Conservation (phyloP, 495 filamentous ascomycete genomes). For the Cercophora scortea region DNA sequence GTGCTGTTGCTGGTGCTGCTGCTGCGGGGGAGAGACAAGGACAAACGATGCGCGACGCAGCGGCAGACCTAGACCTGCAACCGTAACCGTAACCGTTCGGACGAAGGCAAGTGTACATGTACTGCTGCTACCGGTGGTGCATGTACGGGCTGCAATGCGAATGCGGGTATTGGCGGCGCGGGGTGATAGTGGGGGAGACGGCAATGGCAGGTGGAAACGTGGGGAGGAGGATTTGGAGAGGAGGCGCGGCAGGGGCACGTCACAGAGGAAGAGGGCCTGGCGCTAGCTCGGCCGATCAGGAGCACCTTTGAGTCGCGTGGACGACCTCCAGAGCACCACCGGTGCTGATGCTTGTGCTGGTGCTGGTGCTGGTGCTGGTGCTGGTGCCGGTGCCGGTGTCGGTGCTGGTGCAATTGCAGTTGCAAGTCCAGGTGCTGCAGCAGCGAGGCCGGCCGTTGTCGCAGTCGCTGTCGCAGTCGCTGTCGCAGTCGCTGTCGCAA, state of each 20-base stretch:
- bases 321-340: background rate
- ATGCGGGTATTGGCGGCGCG: background rate
- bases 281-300: slow-evolving; percentile 16
- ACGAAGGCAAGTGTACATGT: background rate
- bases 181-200: background rate
- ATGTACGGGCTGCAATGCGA: background rate
- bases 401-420: background rate
- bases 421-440: background rate
- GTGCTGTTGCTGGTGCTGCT: background rate
- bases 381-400: no score
- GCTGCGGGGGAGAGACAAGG: background rate
- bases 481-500: no score
- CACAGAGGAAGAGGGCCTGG: slow-evolving; percentile 22
- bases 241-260: slow-evolving; percentile 14
- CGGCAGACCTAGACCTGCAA: no score
- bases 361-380: background rate
- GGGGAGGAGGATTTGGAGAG: slow-evolving; percentile 5
- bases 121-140: background rate
- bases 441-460: background rate
- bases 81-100: no score
- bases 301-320: slow-evolving; percentile 4
- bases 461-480: no score
- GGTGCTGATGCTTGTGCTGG: background rate
- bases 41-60: background rate
- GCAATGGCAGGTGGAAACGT: slow-evolving; percentile 1